Evolutionary conservation across 495 filamentous ascomycete species (phyloP), one percentile per base, ranked within the genome.

Genomic region (Penicillium ucsense): DNA sequence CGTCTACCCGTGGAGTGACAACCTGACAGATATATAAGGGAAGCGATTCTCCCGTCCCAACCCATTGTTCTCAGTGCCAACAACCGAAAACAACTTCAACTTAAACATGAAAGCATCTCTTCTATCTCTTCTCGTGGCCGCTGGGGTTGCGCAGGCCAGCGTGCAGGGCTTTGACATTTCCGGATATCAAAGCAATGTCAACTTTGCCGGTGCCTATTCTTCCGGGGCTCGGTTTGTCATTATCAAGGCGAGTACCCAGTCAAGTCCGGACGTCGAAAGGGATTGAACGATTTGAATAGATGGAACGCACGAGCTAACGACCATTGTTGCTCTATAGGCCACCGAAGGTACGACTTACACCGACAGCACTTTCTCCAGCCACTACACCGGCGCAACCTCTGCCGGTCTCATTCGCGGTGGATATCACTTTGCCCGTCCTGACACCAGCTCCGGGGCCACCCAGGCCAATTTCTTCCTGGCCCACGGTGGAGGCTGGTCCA

Each of bases 151-250:
- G 44, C 63, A 69, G 8, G 66, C 69, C 38, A 52, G 45, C 5
- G 76, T 83, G 36, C 73, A 78, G 45, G 81, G 81, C 30, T 84
- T 85, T 51, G 81, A 85, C 51, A 78, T 85, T 54, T 84, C 81
- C 10, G 56, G 75, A 52, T 82, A 80, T 45, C 80, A 83, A 55
- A 48, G 63, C 28, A 75, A 39, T 36, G 76, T 84, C 37, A 61
- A 84, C 67, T 83, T 78, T 52, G 56, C 61, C 1, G 64, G 58
- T 11, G 81, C 80, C 3, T 80, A 83, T 48, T 61, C 45, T 20
- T 52, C 66, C 11, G 81, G 81, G 20, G 77, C 78, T n/a, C 75
- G 80, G 12, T 85, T 84, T 48, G 81, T 82, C 51, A 81, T 83
- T 38, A 82, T 84, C 68, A 85, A 85, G 72, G 81, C 75, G 40